Base-by-base conservation (phyloP, 1,284 basidiomycete species). In the Rhodotorula sp. region DNA sequence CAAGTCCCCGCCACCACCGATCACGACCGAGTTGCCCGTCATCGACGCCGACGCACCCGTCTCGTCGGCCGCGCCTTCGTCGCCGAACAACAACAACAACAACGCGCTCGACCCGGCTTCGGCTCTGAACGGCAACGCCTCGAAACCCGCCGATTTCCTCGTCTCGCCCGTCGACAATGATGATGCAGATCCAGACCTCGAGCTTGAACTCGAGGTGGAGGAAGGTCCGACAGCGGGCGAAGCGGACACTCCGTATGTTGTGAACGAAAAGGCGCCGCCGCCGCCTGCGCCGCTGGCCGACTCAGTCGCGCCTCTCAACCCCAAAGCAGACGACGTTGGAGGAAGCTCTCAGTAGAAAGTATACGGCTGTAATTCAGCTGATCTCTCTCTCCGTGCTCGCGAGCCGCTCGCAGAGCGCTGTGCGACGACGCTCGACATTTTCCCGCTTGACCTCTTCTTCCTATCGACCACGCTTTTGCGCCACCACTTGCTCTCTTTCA, bases 221-320 rank as follows among this genome's bases (percentile, higher is more conserved):
- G 38, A 43, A 43, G 38, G 38, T 43, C 38, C 38, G 38, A 43
- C 6, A 12, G 6, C 31, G 56, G 10, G 48, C 23, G 15, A 28
- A 19, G n/a, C 2, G 38, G 58, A 66, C 23, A 59, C 59, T 45
- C 63, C 68, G n/a, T 70, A 66, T 26, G 45, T 70, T 10, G 68
- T 70, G 19, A 31, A 55, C 50, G 64, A 66, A 8, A 38, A 54
- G 12, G 68, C 60, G 7, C 68, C 68, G 12, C 68, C 64, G 2
- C 61, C 57, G 23, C 68, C 68, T 8, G 34, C 28, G 34, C 45
- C 54, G 3, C 43, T 28, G 3, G 60, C 16, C 5, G 15, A 18
- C 7, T 5, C 49, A 7, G 45, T 26, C 10, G 5, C n/a, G 7
- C 54, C 38, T 12, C 38, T 43, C 38, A n/a, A n/a, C n/a, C n/a